Evolutionary conservation across 1,284 basidiomycete genomes (phyloP), one percentile per base, ranked within the genome.

Genomic region (Leccinum holopus): DNA sequence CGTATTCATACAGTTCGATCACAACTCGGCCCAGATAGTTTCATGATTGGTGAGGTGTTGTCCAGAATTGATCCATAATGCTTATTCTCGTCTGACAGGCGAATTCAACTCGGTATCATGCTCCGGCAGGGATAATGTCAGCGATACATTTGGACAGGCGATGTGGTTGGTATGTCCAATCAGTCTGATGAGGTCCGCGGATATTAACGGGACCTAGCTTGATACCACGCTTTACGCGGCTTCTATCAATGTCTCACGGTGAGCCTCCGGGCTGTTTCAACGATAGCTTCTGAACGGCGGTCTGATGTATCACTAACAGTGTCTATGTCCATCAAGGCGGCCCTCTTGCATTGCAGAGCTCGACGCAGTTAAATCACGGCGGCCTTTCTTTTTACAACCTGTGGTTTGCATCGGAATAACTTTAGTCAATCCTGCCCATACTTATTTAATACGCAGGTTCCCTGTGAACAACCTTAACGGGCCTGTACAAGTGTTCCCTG

Each of bases 81-180:
- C 35, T 35, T 53, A 25, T n/a, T 9, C 2, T 28, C 37, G 14
- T 5, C 25, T 28, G 25, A 28, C 28, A 82, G 82, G 82, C 6
- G 82, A 84, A 70, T 83, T 81, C 66, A 84, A 81, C 61, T 83
- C 81, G 1, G 81, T 84, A 9, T 82, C 81, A 8, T 84, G 82
- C 62, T 79, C 79, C 12, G 82, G 82, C 5, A 78, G 73, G 57
- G 73, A 79, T 61, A 77, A 77, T 52, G 81, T 83, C 32, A 81
- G 78, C 68, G 80, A 83, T 63, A 82, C 82, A 1, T 82, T 84
- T 61, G 82, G 82, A 41, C 82, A 84, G 65, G 80, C 81, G 5
- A 72, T 83, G 30, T 83, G 82, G 82, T 70, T 83, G 58, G 79
- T 79, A 59, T 61, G 76, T 72, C 37, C 25, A 52, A 12, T 7